Evolutionary conservation across 495 filamentous ascomycete genomes (phyloP).

Genomic region (Entonaema liquescens): DNA sequence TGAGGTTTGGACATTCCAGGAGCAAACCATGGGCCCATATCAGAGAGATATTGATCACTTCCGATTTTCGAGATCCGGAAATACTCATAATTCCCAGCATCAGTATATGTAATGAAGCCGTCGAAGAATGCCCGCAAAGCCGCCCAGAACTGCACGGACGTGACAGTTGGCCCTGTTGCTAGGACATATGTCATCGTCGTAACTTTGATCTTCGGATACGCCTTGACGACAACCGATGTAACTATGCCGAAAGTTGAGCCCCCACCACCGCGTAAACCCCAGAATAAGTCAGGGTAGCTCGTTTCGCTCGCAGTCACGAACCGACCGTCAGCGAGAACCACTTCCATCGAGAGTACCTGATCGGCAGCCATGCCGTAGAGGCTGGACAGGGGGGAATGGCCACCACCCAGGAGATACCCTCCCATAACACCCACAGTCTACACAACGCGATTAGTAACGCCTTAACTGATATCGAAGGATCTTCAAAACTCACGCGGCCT

Average conservation of each 20-base stretch:
- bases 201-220: slow-evolving; percentile 52
- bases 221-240: slow-evolving; percentile 58
- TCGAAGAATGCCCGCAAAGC: slow-evolving; percentile 59
- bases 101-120: slow-evolving; percentile 57
- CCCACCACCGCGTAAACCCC: slow-evolving; percentile 69
- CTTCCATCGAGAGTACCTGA: slow-evolving; percentile 61
- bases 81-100: slow-evolving; percentile 65
- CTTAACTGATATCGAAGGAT: background rate
- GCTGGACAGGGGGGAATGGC: slow-evolving; percentile 56
- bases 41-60: slow-evolving; percentile 44
- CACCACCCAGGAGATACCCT: slow-evolving; percentile 64
- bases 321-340: slow-evolving; percentile 65
- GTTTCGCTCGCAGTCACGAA: slow-evolving; percentile 61
- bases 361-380: slow-evolving; percentile 62
- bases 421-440: slow-evolving; percentile 62
- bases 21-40: slow-evolving; percentile 59
- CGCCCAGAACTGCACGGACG: slow-evolving; percentile 59
- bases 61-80: slow-evolving; percentile 51
- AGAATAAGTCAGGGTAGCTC: slow-evolving; percentile 68
- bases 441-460: background rate
- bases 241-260: slow-evolving; percentile 69
- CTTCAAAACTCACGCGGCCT: slow-evolving; percentile 44
- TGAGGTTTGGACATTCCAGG: slow-evolving; percentile 56
- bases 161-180: slow-evolving; percentile 43
- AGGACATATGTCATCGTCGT: slow-evolving; percentile 50